A percentile compares a stretch with the other conserved stretches of the same genome.
Conservation (phyloP, 1,284 basidiomycete genomes). For the Phylloboletellus chloephorus region DNA sequence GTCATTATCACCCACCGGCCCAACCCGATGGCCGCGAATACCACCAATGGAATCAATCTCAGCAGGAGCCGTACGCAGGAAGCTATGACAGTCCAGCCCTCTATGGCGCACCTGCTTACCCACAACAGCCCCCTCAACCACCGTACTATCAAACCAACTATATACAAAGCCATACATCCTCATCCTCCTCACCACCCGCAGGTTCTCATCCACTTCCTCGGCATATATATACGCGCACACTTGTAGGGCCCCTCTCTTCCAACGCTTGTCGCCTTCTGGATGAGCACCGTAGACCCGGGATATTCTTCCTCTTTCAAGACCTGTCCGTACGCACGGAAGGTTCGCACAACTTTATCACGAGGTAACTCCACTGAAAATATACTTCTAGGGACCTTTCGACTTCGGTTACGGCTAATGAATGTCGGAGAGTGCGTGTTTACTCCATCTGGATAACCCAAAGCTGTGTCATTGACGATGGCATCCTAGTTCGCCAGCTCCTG, state of each 20-base stretch:
- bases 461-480: constrained; percentile 22
- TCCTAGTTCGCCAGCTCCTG: constrained; percentile 65
- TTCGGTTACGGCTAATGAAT: constrained; percentile 79
- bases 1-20: constrained; percentile 24
- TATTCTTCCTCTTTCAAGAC: constrained; percentile 87
- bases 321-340: constrained; percentile 84
- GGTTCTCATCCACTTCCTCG: constrained; percentile 45
- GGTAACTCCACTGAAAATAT: constrained; percentile 16
- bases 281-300: constrained; percentile 75
- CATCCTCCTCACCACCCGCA: constrained; percentile 33
- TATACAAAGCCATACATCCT: constrained; percentile 27
- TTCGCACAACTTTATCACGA: constrained; percentile 32
- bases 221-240: constrained; percentile 75
- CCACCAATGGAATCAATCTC: constrained; percentile 28
- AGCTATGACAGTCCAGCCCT: constrained; percentile 23
- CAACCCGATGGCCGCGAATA: constrained; percentile 32
- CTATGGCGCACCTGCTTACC: constrained; percentile 26
- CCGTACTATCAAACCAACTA: constrained; percentile 27
- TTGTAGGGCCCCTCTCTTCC: constrained; percentile 82
- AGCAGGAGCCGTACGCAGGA: constrained; percentile 33
- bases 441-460: constrained; percentile 13
- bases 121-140: constrained; percentile 29
- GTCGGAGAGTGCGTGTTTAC: constrained; percentile 65
- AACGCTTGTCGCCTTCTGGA: constrained; percentile 80
- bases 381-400: constrained; percentile 60